Evolutionary conservation across 106 monocot genomes (phyloP).

Genomic region (Narthecium ossifragum): DNA sequence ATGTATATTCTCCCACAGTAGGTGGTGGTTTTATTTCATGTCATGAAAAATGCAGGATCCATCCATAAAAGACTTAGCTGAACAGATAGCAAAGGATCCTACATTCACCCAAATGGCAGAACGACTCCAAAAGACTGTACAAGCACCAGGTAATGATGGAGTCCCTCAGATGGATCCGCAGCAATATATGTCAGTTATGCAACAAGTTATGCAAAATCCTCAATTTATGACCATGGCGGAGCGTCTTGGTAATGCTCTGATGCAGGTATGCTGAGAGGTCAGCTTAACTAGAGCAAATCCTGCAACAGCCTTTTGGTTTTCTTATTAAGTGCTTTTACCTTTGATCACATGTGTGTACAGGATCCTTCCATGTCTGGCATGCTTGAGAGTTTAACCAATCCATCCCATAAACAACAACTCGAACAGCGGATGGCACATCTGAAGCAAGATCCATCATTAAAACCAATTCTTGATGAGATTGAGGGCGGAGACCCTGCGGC

Average conservation of each 20-base stretch:
- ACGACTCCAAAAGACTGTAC: constrained; percentile 75
- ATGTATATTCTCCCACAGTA: background rate
- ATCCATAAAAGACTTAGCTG: constrained; percentile 75
- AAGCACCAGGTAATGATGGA: constrained; percentile 32
- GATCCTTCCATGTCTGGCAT: constrained; percentile 78
- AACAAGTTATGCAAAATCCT: constrained; percentile 90
- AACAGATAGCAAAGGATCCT: constrained; percentile 86
- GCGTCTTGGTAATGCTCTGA: constrained; percentile 74
- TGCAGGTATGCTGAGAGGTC: constrained; percentile 51
- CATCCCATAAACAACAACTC: constrained; percentile 58
- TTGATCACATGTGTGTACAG: constrained; percentile 24
- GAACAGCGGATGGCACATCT: constrained; percentile 72
- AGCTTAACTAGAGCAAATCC: too few relatives aligned
- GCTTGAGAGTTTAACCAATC: constrained; percentile 74
- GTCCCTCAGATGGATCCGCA: constrained; percentile 61
- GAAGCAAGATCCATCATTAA: constrained; percentile 84
- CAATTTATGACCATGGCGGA: constrained; percentile 93
- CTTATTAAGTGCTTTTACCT: background rate
- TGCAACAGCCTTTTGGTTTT: background rate
- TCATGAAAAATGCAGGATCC: constrained; percentile 49
- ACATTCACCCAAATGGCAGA: constrained; percentile 88
- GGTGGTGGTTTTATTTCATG: background rate
- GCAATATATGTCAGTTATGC: constrained; percentile 78
- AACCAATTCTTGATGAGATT: constrained; percentile 93
- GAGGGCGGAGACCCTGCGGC: constrained; percentile 85